Evolutionary conservation across 345 rosid species (phyloP).

Genomic region (Populus deltoides): DNA sequence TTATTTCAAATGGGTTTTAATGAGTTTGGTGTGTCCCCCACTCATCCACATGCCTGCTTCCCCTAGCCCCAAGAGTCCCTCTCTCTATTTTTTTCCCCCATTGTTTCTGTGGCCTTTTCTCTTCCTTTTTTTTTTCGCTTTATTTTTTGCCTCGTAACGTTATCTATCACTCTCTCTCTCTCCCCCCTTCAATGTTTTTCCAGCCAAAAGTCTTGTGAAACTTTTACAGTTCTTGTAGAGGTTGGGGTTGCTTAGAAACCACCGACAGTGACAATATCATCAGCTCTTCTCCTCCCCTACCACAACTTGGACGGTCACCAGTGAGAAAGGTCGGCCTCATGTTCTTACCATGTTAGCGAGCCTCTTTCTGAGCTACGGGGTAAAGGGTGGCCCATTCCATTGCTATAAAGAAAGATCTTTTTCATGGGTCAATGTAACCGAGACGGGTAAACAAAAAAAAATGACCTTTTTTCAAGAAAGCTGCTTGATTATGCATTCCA

Average conservation of each 20-base stretch:
- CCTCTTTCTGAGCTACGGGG: background rate
- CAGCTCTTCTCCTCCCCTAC: background rate
- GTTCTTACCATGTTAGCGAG: background rate
- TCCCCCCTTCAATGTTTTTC: background rate
- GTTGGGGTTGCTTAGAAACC: constrained; percentile 12
- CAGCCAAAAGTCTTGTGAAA: background rate
- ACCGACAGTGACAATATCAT: constrained; percentile 18
- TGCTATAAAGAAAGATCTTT: background rate
- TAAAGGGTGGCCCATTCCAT: background rate
- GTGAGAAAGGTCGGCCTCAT: constrained; percentile 1
- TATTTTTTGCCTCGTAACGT: too few species aligned
- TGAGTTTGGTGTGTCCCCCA: constrained; percentile 58
- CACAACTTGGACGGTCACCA: background rate
- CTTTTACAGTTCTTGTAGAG: background rate
- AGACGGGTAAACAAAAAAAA: too few species aligned
- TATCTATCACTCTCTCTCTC: background rate
- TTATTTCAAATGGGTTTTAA: constrained; percentile 32
- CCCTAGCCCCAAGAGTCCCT: constrained; percentile 48
- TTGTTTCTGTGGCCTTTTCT: constrained; percentile 14
- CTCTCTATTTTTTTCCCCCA: constrained; percentile 9
- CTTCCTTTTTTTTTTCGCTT: too few species aligned
- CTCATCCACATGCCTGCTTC: constrained; percentile 66
- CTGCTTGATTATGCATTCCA: background rate
- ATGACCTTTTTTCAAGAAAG: background rate
- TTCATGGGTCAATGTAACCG: background rate